Conservation (phyloP, 1,139 yeast species). For the Pichia sp. region DNA sequence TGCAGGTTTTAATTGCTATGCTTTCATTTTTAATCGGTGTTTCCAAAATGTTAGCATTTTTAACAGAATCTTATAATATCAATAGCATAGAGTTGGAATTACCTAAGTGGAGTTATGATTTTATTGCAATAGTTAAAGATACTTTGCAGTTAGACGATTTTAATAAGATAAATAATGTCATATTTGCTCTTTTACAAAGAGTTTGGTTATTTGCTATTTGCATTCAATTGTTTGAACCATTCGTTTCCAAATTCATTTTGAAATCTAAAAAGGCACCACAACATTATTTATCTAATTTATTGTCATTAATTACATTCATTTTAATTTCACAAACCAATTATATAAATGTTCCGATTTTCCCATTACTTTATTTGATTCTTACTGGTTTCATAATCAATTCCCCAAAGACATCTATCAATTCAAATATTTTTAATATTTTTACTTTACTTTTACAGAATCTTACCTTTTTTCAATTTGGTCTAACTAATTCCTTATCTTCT, state of each 20-base stretch:
- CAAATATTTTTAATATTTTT: conserved; percentile 22
- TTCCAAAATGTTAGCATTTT: conserved; percentile 25
- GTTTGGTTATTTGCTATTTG: conserved; percentile 20
- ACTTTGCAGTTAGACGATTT: conserved; percentile 16
- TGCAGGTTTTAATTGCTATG: conserved; percentile 16
- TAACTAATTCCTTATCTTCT: conserved; percentile 87
- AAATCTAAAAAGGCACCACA: neutral
- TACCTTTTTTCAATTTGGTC: conserved; percentile 81
- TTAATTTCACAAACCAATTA: conserved; percentile 66
- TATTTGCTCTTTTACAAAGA: conserved; percentile 22
- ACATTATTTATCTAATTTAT: conserved; percentile 34
- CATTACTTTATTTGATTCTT: conserved; percentile 42
- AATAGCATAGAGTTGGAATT: conserved; percentile 8
- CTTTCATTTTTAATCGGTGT: conserved; percentile 18
- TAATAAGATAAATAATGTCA: conserved; percentile 19
- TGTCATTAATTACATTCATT: conserved; percentile 44
- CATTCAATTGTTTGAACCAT: conserved; percentile 18
- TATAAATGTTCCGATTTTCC: conserved; percentile 64
- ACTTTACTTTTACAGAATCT: conserved; percentile 55
- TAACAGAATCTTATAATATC: conserved; percentile 25
- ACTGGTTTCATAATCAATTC: conserved; percentile 18
- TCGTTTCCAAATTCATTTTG: conserved; percentile 3
- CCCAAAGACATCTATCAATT: conserved; percentile 4
- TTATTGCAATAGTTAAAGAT: conserved; percentile 15
- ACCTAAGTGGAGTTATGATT: conserved; percentile 24